Evolutionary conservation across 148 eudicot genomes (phyloP).

Genomic region (Polygonum maritimum): DNA sequence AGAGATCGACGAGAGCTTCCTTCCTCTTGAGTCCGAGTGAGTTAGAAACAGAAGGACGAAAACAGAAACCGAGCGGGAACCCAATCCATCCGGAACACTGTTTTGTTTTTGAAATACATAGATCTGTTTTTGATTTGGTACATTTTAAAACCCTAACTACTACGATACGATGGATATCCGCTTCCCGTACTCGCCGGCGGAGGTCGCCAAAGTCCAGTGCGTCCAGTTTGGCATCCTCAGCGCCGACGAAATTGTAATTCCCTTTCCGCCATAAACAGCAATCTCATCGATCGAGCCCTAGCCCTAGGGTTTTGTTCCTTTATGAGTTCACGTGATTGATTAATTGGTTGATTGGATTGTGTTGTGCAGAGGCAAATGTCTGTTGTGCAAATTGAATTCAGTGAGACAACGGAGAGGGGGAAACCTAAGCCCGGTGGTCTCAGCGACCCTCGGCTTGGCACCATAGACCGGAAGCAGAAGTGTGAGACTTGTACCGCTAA

Average conservation of each 20-base stretch:
- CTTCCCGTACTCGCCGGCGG: conserved; percentile 88
- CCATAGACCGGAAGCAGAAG: conserved; percentile 88
- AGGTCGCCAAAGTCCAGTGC: conserved; percentile 81
- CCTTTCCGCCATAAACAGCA: neutral
- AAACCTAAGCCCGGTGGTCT: conserved; percentile 84
- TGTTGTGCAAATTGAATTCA: conserved; percentile 87
- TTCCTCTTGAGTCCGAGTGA: neutral
- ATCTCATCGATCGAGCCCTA: neutral
- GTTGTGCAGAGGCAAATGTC: conserved; percentile 96
- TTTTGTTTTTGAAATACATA: neutral
- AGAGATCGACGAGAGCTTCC: neutral
- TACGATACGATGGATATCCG: conserved; percentile 59
- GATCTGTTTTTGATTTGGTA: neutral
- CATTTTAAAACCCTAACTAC: neutral
- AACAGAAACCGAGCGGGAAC: neutral
- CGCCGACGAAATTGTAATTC: conserved; percentile 90
- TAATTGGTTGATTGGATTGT: conserved; percentile 9
- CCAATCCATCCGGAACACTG: neutral
- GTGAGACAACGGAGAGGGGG: conserved; percentile 95
- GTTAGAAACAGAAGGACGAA: neutral
- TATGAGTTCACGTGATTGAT: neutral
- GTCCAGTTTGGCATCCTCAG: conserved; percentile 96
- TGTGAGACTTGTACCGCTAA: conserved; percentile 95
- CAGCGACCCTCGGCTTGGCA: conserved; percentile 85
- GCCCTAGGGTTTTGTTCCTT: neutral